Percentiles rank a stretch among this genome's conserved stretches.
Evolutionary conservation across 352 stramenopile genomes (phyloP).

Genomic region (Nothophytophthora sp.): DNA sequence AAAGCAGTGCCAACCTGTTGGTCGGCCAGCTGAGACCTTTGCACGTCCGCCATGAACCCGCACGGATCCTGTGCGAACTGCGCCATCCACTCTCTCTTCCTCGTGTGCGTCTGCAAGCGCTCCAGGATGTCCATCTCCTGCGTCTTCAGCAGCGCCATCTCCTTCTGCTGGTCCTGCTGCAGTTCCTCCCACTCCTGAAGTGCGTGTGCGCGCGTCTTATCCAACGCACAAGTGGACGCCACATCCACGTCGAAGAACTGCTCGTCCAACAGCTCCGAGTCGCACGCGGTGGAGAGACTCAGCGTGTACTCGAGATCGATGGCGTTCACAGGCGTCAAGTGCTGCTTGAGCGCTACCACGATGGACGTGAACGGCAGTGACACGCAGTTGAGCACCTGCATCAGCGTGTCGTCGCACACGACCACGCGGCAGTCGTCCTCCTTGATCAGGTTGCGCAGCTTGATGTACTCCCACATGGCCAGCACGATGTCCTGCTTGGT

Average conservation of each 20-base stretch:
- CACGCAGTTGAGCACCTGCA: constrained; percentile 64
- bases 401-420: constrained; percentile 54
- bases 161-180: constrained; percentile 65
- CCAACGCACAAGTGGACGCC: constrained; percentile 47
- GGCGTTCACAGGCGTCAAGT: constrained; percentile 50
- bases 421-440: constrained; percentile 79
- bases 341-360: constrained; percentile 64
- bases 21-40: constrained; percentile 58
- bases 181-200: constrained; percentile 65
- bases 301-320: constrained; percentile 72
- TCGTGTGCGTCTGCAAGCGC: constrained; percentile 43
- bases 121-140: constrained; percentile 60
- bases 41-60: constrained; percentile 62
- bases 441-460: constrained; percentile 74
- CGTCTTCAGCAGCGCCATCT: constrained; percentile 53
- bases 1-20: constrained; percentile 38
- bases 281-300: constrained; percentile 29
- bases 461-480: constrained; percentile 81
- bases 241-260: constrained; percentile 67
- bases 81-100: constrained; percentile 70
- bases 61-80: constrained; percentile 70
- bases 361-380: constrained; percentile 72
- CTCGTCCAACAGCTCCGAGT: constrained; percentile 43
- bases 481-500: constrained; percentile 77
- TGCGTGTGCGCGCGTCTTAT: constrained; percentile 32